phyloP scores from a whole-genome alignment of 129 eudicot genomes.

The Erigeron canadensis region DNA sequence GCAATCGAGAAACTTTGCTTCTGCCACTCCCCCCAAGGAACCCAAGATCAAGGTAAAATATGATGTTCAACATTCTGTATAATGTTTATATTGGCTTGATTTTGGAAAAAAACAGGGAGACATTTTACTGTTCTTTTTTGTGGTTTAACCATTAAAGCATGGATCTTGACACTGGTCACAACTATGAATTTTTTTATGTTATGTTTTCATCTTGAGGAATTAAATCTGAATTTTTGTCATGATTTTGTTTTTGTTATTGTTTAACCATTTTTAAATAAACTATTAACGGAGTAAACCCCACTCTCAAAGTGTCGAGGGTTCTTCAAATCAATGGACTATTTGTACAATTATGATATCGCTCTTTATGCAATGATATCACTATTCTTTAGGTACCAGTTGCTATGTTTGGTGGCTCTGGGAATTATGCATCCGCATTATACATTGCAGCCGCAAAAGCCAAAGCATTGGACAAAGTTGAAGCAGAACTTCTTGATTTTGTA shows the following conservation, averaged over 20 bases:
- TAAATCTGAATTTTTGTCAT: neutral
- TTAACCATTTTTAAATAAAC: neutral
- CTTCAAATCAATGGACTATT: neutral
- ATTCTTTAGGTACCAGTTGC: slow-evolving; percentile 69
- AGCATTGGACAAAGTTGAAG: slow-evolving; percentile 72
- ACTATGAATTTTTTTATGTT: neutral
- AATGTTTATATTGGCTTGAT: slow-evolving; percentile 5
- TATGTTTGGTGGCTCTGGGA: slow-evolving; percentile 78
- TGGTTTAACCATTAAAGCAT: slow-evolving; percentile 1
- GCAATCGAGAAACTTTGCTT: slow-evolving; percentile 61
- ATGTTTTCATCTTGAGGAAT: neutral
- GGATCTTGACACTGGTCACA: neutral
- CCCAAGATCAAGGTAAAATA: slow-evolving; percentile 62
- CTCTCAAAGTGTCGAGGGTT: neutral
- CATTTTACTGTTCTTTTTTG: neutral
- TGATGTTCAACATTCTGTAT: neutral
- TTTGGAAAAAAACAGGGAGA: slow-evolving; percentile 5
- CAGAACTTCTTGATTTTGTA: slow-evolving; percentile 62
- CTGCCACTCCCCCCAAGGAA: slow-evolving; percentile 56
- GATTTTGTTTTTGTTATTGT: slow-evolving; percentile 1
- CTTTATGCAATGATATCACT: slow-evolving; percentile 4
- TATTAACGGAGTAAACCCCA: neutral
- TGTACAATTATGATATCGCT: neutral
- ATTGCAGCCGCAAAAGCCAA: slow-evolving; percentile 77
- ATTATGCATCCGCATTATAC: slow-evolving; percentile 86